Evolutionary conservation across 176 grass and related monocot genomes (phyloP).

Genomic region (Microstegium vimineum): DNA sequence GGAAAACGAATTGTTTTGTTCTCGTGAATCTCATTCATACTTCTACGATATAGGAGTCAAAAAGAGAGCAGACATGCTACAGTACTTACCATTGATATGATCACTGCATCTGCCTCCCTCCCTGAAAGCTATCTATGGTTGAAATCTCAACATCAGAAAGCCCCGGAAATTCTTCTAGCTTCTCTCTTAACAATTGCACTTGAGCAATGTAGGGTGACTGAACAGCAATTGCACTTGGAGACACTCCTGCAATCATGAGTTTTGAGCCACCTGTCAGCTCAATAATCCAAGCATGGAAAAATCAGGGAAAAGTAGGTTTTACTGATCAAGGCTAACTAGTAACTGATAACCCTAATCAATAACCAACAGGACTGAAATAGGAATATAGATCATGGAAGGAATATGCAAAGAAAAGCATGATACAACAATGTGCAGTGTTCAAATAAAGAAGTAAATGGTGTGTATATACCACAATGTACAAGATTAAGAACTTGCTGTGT

Average conservation of each 20-base stretch:
- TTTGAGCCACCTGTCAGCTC: slow-evolving; percentile 20
- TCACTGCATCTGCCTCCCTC: slow-evolving; percentile 86
- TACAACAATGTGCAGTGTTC: neutral
- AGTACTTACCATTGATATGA: slow-evolving; percentile 80
- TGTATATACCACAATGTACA: slow-evolving; percentile 67
- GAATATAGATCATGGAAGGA: neutral
- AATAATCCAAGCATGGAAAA: slow-evolving; percentile 17
- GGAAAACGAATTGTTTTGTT: neutral
- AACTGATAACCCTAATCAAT: neutral
- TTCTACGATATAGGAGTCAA: neutral
- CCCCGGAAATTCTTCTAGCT: slow-evolving; percentile 62
- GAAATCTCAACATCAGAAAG: slow-evolving; percentile 79
- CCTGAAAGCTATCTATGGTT: slow-evolving; percentile 95
- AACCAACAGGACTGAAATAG: slow-evolving; percentile 7
- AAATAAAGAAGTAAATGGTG: slow-evolving; percentile 25
- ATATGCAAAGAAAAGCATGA: neutral
- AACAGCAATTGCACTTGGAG: slow-evolving; percentile 61
- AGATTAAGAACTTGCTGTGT: slow-evolving; percentile 91
- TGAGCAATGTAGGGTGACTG: slow-evolving; percentile 98
- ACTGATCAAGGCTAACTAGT: neutral
- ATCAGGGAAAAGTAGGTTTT: neutral
- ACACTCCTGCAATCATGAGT: slow-evolving; percentile 60
- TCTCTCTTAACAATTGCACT: slow-evolving; percentile 87
- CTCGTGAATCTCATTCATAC: neutral
- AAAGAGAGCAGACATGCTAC: neutral